Evolutionary conservation across 169 alveolate species (phyloP).

Genomic region (Plasmodium gaboni): DNA sequence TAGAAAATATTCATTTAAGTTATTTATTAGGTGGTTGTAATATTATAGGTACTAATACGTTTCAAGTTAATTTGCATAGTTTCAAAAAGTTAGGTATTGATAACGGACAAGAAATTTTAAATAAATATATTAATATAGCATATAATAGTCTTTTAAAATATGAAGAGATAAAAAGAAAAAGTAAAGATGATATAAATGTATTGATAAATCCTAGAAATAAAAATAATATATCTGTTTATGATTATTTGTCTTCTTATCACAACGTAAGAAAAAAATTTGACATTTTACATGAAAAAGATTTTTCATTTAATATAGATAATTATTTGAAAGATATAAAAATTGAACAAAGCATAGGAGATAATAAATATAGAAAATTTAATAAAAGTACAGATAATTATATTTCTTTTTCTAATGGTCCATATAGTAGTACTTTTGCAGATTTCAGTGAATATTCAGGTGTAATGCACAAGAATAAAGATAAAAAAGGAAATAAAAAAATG

Average conservation of each 20-base stretch:
- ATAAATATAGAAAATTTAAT: not conserved
- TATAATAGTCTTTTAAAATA: slow-evolving; percentile 21
- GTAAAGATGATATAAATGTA: not conserved
- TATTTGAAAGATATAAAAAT: slow-evolving; percentile 18
- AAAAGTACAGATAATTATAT: slow-evolving; percentile 3
- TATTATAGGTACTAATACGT: slow-evolving; percentile 46
- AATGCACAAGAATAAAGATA: slow-evolving; percentile 2
- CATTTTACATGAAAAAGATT: slow-evolving; percentile 19
- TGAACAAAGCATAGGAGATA: not conserved
- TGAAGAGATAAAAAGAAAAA: slow-evolving; percentile 23
- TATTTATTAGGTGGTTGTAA: slow-evolving; percentile 41
- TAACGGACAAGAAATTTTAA: slow-evolving; percentile 35
- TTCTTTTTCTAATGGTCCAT: slow-evolving; percentile 51
- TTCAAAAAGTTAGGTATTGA: slow-evolving; percentile 26
- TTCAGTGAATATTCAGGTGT: slow-evolving; percentile 70
- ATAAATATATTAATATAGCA: slow-evolving; percentile 57
- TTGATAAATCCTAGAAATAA: not conserved
- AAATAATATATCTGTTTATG: slow-evolving; percentile 10
- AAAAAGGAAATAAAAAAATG: not conserved
- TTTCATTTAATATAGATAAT: not conserved
- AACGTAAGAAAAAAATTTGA: slow-evolving; percentile 13
- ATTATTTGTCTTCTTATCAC: slow-evolving; percentile 19
- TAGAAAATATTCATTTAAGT: slow-evolving; percentile 50
- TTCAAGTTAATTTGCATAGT: slow-evolving; percentile 59
- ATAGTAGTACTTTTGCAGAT: slow-evolving; percentile 41